These are phyloP conservation scores for Tetradesmus obliquus DNA, from an alignment of 139 green algal genomes.

Conservation along the genomic window DNA sequence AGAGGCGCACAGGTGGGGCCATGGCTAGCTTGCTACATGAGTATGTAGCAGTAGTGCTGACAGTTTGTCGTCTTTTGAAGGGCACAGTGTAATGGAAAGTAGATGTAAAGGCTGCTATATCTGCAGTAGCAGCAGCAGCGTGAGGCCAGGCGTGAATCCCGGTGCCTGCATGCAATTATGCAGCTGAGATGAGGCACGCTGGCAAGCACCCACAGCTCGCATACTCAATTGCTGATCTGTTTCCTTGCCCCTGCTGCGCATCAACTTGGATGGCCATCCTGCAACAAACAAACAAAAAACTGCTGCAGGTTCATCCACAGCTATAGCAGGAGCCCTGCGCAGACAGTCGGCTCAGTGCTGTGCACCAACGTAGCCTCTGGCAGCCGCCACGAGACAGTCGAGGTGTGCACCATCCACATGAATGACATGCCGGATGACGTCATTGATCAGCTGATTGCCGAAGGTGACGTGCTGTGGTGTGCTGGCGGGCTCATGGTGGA, in stretches of 20 bases:
- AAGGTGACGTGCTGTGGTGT: constrained; percentile 72
- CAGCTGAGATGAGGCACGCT: too few relatives aligned
- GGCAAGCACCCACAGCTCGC: too few relatives aligned
- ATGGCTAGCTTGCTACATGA: constrained; percentile 40
- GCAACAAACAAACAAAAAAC: too few relatives aligned
- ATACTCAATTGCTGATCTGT: not conserved
- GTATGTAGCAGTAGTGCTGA: not conserved
- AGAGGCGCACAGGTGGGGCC: constrained; percentile 57
- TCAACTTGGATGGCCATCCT: too few relatives aligned
- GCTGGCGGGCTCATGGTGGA: constrained; percentile 88
- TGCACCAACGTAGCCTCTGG: constrained; percentile 70
- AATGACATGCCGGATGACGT: constrained; percentile 63
- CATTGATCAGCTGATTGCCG: constrained; percentile 73
- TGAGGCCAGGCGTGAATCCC: too few relatives aligned
- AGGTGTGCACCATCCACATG: constrained; percentile 70
- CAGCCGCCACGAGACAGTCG: not conserved
- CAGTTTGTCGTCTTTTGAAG: too few relatives aligned
- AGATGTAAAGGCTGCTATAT: too few relatives aligned
- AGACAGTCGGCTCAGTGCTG: constrained; percentile 79
- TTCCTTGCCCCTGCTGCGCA: not conserved
- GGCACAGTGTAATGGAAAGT: too few relatives aligned
- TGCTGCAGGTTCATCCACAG: constrained; percentile 65
- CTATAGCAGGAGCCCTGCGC: constrained; percentile 69
- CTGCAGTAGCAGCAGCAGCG: too few relatives aligned
- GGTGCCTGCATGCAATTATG: too few relatives aligned